These are phyloP conservation scores for Cytospora paraplurivora DNA, from an alignment of 2,329 filamentous ascomycete species.

Conservation along the genomic window DNA sequence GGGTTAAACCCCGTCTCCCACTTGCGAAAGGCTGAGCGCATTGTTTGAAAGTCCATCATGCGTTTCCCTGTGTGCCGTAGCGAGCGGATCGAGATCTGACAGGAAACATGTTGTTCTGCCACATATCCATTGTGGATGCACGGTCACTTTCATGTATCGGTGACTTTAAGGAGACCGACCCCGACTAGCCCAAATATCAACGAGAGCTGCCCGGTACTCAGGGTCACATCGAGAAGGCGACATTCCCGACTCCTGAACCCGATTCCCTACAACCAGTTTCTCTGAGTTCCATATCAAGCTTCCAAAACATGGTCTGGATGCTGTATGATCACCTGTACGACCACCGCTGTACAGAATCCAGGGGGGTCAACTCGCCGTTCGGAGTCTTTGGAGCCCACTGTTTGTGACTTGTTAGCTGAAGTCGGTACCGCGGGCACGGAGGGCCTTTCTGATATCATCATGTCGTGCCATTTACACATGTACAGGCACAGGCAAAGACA, in stretches of 20 bases:
- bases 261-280: neutral
- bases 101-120: slow-evolving; percentile 16
- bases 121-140: slow-evolving; percentile 2
- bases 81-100: slow-evolving; percentile 28
- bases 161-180: slow-evolving; percentile 10
- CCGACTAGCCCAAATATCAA: neutral
- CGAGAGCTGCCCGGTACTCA: neutral
- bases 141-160: slow-evolving; percentile 21
- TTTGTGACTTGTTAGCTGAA: neutral
- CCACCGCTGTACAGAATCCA: neutral
- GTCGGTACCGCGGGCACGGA: neutral
- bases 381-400: neutral
- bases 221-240: neutral
- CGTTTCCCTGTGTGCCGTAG: slow-evolving; percentile 14
- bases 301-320: neutral
- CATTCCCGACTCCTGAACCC: neutral
- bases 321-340: neutral
- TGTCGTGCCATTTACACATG: slow-evolving; percentile 1
- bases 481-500: neutral
- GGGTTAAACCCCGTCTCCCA: slow-evolving; percentile 10
- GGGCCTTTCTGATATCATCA: neutral
- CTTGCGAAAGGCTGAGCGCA: slow-evolving; percentile 12
- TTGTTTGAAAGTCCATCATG: slow-evolving; percentile 18
- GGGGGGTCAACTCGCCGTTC: neutral
- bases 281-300: neutral